Evolutionary conservation across 2,329 filamentous ascomycete genomes (phyloP).

Genomic region (Paecilomyces niveus): DNA sequence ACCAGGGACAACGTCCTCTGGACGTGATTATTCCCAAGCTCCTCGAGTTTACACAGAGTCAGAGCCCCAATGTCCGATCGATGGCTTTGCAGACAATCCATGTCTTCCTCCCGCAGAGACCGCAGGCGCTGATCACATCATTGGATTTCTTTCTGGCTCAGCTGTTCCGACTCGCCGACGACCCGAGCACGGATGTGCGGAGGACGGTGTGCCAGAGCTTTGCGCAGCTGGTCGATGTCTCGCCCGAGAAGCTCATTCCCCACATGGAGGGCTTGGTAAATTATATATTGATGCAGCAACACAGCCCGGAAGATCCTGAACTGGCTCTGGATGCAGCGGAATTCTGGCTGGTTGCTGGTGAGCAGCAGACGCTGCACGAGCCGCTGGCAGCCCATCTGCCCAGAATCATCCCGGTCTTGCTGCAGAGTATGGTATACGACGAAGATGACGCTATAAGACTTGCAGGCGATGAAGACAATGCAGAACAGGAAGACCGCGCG

Average conservation of each 20-base stretch:
- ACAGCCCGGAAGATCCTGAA: constrained; percentile 72
- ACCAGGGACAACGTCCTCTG: constrained; percentile 80
- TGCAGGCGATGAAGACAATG: constrained; percentile 79
- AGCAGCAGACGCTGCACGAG: constrained; percentile 73
- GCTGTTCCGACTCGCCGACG: constrained; percentile 73
- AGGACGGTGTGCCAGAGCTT: constrained; percentile 91
- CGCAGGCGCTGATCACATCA: constrained; percentile 71
- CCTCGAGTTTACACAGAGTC: constrained; percentile 74
- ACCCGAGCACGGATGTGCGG: constrained; percentile 73
- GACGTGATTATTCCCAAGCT: constrained; percentile 85
- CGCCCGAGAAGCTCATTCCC: constrained; percentile 82
- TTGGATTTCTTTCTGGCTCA: constrained; percentile 76
- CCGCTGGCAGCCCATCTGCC: constrained; percentile 69
- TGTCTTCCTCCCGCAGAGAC: constrained; percentile 79
- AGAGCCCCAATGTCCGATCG: constrained; percentile 68
- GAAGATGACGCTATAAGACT: constrained; percentile 85
- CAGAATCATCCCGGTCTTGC: constrained; percentile 81
- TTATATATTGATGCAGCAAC: constrained; percentile 87
- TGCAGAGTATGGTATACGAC: constrained; percentile 94
- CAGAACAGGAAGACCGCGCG: constrained; percentile 79
- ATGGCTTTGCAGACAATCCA: constrained; percentile 81
- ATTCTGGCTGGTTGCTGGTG: constrained; percentile 92
- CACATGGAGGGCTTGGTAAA: constrained; percentile 83
- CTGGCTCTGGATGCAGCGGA: constrained; percentile 91
- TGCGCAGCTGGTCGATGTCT: constrained; percentile 82